A percentile compares a stretch with the other conserved stretches of the same genome.
Conservation (phyloP, 2,329 filamentous ascomycete genomes). For the Fusarium sp. region DNA sequence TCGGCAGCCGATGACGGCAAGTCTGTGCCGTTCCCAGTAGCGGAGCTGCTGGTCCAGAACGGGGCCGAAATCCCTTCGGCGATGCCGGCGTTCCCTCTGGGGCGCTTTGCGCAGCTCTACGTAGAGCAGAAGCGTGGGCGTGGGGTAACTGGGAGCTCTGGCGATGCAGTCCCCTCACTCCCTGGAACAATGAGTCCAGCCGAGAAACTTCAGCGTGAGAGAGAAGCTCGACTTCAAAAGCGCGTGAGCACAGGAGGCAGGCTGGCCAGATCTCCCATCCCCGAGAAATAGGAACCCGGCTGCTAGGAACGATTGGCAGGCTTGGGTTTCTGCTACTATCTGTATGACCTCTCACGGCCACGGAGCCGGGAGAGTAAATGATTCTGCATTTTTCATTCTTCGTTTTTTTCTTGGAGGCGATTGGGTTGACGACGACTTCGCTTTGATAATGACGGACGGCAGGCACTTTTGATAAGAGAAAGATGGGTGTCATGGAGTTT, state of each 20-base stretch:
- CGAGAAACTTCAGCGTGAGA: conserved; percentile 70
- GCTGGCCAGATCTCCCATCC: conserved; percentile 74
- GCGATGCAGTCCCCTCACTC: conserved; percentile 72
- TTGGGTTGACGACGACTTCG: conserved; percentile 27
- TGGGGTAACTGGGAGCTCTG: conserved; percentile 54
- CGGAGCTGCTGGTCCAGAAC: conserved; percentile 92
- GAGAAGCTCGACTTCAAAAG: conserved; percentile 79
- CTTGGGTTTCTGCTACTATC: conserved; percentile 52
- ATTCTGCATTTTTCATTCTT: conserved; percentile 7
- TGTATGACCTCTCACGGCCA: conserved; percentile 46
- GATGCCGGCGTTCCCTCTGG: conserved; percentile 85
- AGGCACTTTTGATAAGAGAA: conserved; percentile 39
- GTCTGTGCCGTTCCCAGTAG: conserved; percentile 82
- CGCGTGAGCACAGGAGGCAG: conserved; percentile 81
- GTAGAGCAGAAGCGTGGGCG: conserved; percentile 80
- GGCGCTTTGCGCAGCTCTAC: conserved; percentile 82
- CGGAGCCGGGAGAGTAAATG: conserved; percentile 37
- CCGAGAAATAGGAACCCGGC: conserved; percentile 66
- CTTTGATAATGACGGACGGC: conserved; percentile 36
- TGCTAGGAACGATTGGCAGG: conserved; percentile 55
- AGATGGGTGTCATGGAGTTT: conserved; percentile 41
- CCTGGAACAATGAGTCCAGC: conserved; percentile 58
- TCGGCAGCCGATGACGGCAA: conserved; percentile 61
- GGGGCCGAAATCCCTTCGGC: conserved; percentile 85
- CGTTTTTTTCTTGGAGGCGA: conserved; percentile 12